Base-by-base conservation (phyloP, 1,139 yeast genomes). In the Magnusiomyces paraingens region DNA sequence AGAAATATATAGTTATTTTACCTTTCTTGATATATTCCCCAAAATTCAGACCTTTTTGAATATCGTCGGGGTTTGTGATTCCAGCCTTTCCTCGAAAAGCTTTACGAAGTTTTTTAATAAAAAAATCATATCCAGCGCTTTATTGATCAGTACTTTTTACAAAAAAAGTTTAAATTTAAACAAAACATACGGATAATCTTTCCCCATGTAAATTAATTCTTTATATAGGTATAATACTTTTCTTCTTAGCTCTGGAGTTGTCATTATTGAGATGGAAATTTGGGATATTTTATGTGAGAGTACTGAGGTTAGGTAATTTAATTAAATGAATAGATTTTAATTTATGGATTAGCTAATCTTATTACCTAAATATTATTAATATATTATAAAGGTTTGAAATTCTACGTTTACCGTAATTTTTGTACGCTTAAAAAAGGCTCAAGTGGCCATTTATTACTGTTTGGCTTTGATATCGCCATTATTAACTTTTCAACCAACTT, bases 1-100 rank as follows among this genome's bases (percentile, higher is more conserved):
- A 47, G 4, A 41, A 41, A 14, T 17, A 18, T 17, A 6, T 3
- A 41, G 26, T 12, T 3, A n/a, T 21, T 52, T 15, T 41, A 55
- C 58, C 58, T 39, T 64, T 62, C 56, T 70, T 70, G 53, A 70
- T 66, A 55, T 66, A 69, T 53, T 70, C 73, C n/a, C 74, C 74
- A 38, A 62, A 61, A 11, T 61, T 64, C 15, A 70, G 58, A 1
- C 69, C 68, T 39, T 61, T 58, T 48, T 64, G 65, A 18, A 70
- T 62, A 39, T 68, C 69, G 14, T 54, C 55, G n/a, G 55, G 53
- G 17, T 55, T 55, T 6, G 60, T 51, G 18, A 69, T 52, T 29
- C 55, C 49, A 10, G 64, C 52, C 52, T 65, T 65, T 15, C 57
- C 58, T 32, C 62, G 59, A 57, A 68, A 70, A 6, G 69, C 72